phyloP scores from a whole-genome alignment of 2,329 filamentous ascomycete species.

The Aureobasidium sp. region DNA sequence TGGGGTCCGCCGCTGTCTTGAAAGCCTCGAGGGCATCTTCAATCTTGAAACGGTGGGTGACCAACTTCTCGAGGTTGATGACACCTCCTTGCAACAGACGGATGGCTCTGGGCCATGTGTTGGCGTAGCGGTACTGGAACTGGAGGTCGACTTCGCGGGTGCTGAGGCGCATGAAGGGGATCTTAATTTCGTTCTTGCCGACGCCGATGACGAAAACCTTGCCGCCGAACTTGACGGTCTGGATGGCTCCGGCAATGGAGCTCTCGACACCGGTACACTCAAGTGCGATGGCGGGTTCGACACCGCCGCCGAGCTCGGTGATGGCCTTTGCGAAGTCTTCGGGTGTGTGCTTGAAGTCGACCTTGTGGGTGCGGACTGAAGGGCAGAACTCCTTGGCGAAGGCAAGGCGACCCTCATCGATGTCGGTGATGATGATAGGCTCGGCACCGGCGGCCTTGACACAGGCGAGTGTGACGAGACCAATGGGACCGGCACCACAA shows the following conservation, averaged over 20 bases:
- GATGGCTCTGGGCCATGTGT: conserved; percentile 94
- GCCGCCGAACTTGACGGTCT: conserved; percentile 87
- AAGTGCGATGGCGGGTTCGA: conserved; percentile 74
- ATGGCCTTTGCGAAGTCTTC: conserved; percentile 66
- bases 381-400: conserved; percentile 83
- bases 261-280: conserved; percentile 95
- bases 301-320: conserved; percentile 63
- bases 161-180: conserved; percentile 90
- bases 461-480: conserved; percentile 80
- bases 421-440: conserved; percentile 89
- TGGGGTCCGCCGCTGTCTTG: conserved; percentile 77
- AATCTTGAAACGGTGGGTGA: conserved; percentile 79
- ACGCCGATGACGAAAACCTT: conserved; percentile 97
- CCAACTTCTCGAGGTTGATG: conserved; percentile 70
- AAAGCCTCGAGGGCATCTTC: conserved; percentile 89
- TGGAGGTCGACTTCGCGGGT: conserved; percentile 90
- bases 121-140: conserved; percentile 94
- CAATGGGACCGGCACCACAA: conserved; percentile 91
- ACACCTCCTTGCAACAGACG: conserved; percentile 77
- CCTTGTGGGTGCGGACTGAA: conserved; percentile 71
- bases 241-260: conserved; percentile 78
- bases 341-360: conserved; percentile 53
- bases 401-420: conserved; percentile 73
- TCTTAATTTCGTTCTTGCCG: conserved; percentile 88
- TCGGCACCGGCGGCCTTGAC: conserved; percentile 79